Evolutionary conservation across 352 stramenopile species (phyloP), one percentile per base, ranked within the genome.

Genomic region (Globisporangium radiosum): DNA sequence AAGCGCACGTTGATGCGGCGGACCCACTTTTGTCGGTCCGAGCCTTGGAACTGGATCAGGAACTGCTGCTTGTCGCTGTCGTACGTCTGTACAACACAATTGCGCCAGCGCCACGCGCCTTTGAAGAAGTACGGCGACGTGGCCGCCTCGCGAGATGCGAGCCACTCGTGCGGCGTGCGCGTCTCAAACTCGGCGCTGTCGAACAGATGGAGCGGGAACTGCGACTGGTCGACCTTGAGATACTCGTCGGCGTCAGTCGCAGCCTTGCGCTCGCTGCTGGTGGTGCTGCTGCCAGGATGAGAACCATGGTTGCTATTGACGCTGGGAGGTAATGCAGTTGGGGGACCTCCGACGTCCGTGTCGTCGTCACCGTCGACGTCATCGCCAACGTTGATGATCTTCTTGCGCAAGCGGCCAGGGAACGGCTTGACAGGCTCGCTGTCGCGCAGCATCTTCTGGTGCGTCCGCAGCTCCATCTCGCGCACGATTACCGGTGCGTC

Each of bases 1-100:
- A 98, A 98, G 44, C 89, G 82, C 39, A 98, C 68, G 56, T 98
- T 98, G 72, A 98, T 94, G 56, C 92, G 73, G 14, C 78, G 73
- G 42, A 97, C 90, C 52, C 69, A 77, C 58, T 97, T 97, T 19
- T 90, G 78, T 42, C 79, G 79, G 59, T 95, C 89, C 0, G 83
- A 88, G 0, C 88, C 83, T 48, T 90, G 68, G 62, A 97, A 96
- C 59, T 92, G 85, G 54, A 97, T 77, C 43, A 85, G 57, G 60
- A 84, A 97, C 65, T 95, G 87, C 9, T 75, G 62, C 36, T 70
- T 78, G 3, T 67, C 66, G 11, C n/a, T 48, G 59, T 93, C 75
- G 66, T 94, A 96, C 45, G 69, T 78, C 38, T 80, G 47, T 15
- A 95, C 81, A 0, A 59, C 65, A 37, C 83, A 95, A 19, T 64